phyloP scores from a whole-genome alignment of 2,329 filamentous ascomycete genomes.

The Herpomyces periplanetae region DNA sequence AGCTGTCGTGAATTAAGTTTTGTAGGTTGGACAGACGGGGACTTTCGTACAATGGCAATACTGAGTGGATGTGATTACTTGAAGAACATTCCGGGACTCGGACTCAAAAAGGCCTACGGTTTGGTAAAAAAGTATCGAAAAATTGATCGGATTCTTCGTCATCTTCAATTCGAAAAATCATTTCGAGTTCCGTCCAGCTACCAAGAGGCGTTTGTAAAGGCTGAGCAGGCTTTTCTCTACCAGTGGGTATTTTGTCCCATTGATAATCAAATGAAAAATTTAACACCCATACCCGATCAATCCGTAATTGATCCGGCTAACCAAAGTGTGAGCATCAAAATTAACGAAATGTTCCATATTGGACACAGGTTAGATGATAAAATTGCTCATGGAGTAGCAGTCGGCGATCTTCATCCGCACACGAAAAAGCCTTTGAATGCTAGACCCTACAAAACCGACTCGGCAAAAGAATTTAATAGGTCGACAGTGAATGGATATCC shows the following conservation, averaged over 20 bases:
- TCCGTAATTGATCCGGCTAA: too few relatives aligned
- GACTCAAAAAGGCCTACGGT: conserved; percentile 67
- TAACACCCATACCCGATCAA: too few relatives aligned
- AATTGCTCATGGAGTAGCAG: conserved; percentile 30
- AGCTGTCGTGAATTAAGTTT: conserved; percentile 56
- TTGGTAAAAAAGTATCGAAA: conserved; percentile 64
- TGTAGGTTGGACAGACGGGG: conserved; percentile 57
- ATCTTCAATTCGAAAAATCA: conserved; percentile 62
- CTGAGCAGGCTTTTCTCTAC: conserved; percentile 66
- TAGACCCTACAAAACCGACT: too few relatives aligned
- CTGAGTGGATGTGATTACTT: conserved; percentile 87
- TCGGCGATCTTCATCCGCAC: conserved; percentile 52
- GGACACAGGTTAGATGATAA: conserved; percentile 27
- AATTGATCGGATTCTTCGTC: conserved; percentile 38
- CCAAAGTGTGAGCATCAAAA: conserved; percentile 18
- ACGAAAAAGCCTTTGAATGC: conserved; percentile 25
- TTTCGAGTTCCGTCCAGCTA: conserved; percentile 43
- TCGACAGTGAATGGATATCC: too few relatives aligned
- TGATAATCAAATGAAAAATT: conserved; percentile 25
- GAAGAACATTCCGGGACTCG: conserved; percentile 43
- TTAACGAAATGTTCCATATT: conserved; percentile 38
- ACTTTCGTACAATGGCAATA: conserved; percentile 85
- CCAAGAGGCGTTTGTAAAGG: conserved; percentile 36
- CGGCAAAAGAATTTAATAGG: too few relatives aligned
- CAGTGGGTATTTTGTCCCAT: conserved; percentile 72